Evolutionary conservation across 306 rosid genomes (phyloP), one percentile per base, ranked within the genome.

Genomic region (Cicer arietinum): DNA sequence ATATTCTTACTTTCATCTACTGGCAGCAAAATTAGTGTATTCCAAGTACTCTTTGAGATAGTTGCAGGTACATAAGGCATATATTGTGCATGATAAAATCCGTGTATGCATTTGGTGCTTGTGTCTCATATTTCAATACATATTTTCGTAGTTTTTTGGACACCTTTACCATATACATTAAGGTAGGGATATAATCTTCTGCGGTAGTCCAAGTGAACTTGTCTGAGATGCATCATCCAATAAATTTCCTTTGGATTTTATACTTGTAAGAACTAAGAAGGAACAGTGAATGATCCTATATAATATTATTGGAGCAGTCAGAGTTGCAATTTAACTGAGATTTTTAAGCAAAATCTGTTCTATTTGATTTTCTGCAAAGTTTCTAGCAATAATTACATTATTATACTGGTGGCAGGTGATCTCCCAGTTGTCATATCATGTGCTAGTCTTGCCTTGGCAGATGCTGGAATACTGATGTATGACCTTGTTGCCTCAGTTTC

Each of bases 371-470:
- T 50, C 44, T 51, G 22, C 6, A 1, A 42, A 47, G 60, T 75
- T 64, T 80, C 48, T 52, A 30, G 63, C 57, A n/a, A 40, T 53
- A 42, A 69, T 79, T 71, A 59, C 65, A 68, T 59, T 75, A 12
- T 77, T 54, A 61, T 43, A 56, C 53, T 35, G 66, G 52, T 76
- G 63, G 76, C 83, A 94, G 97, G 96, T 84, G 97, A 94, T 85
- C 93, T 94, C 37, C 96, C 96, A 60, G 98, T 92, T 59, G 82
- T 92, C 50, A 92, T 94, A 84, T 92, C 99, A 47, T 92, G 97
- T 77, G 99, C 99, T 65, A 92, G 97, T 80, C 95, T 94, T 86
- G 99, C 98, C 72, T 86, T 92, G 75, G 98, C 97, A 16, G 99
- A 94, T 89, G 99, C 97, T 1, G 99, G 99, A 77, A 92, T 92